Conservation (phyloP, 2,329 filamentous ascomycete genomes). For the Pseudogymnoascus sp. region DNA sequence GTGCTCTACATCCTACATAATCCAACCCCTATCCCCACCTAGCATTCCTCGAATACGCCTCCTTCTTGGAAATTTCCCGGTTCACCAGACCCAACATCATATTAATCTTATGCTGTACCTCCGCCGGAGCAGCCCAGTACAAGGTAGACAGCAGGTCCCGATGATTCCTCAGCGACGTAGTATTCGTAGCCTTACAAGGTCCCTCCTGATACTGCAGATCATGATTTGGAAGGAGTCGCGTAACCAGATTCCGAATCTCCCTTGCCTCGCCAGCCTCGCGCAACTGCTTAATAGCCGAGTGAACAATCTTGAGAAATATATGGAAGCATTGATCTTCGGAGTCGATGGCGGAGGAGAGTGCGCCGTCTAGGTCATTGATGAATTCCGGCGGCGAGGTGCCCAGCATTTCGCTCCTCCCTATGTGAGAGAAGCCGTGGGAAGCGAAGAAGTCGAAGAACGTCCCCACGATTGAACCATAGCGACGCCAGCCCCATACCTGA, state of each 20-base stretch:
- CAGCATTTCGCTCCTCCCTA: conserved; percentile 47
- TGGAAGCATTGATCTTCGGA: conserved; percentile 56
- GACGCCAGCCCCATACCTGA: conserved; percentile 57
- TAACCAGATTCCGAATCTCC: conserved; percentile 51
- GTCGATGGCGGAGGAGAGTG: conserved; percentile 40
- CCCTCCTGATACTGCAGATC: conserved; percentile 57
- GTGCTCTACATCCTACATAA: neutral
- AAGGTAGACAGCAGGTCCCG: conserved; percentile 59
- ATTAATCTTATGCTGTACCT: conserved; percentile 43
- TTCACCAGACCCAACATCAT: conserved; percentile 50
- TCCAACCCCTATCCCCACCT: neutral
- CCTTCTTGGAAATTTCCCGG: neutral
- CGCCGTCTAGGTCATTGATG: conserved; percentile 43
- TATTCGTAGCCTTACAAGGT: conserved; percentile 48
- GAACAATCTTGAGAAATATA: conserved; percentile 57
- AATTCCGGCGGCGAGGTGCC: conserved; percentile 56
- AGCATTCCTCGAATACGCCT: neutral
- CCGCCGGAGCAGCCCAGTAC: conserved; percentile 53
- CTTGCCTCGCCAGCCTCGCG: conserved; percentile 40
- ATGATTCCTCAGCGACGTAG: conserved; percentile 58
- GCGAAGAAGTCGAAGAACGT: conserved; percentile 61
- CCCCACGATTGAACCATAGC: conserved; percentile 45
- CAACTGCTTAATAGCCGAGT: conserved; percentile 46
- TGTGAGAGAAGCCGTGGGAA: conserved; percentile 49
- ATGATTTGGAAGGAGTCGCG: conserved; percentile 57